Conservation (phyloP, 345 rosid species). For the Pistacia atlantica region DNA sequence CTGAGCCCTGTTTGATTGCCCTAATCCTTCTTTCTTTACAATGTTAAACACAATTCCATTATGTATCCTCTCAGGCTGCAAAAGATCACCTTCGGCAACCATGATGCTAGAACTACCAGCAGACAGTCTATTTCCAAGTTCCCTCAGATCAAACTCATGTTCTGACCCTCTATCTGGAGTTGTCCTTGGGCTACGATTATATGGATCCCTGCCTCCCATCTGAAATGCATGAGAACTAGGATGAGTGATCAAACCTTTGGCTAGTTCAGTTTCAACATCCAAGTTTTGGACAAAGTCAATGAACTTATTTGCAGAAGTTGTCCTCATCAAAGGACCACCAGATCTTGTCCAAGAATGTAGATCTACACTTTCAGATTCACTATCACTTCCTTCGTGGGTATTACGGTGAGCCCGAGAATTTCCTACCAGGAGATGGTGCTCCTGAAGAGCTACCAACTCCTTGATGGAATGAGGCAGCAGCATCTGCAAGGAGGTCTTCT, state of each 20-base stretch:
- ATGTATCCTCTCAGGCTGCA: slow-evolving; percentile 69
- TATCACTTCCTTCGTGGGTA: slow-evolving; percentile 76
- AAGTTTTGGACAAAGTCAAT: slow-evolving; percentile 76
- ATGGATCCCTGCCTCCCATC: slow-evolving; percentile 48
- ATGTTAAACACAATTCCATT: slow-evolving; percentile 79
- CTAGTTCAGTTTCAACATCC: slow-evolving; percentile 54
- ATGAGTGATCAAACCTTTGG: slow-evolving; percentile 48
- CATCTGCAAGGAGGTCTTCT: slow-evolving; percentile 55
- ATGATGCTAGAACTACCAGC: slow-evolving; percentile 50
- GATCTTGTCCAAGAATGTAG: slow-evolving; percentile 89
- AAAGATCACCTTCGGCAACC: slow-evolving; percentile 80
- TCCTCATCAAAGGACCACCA: slow-evolving; percentile 98
- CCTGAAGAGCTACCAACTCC: slow-evolving; percentile 45
- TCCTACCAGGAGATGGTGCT: slow-evolving; percentile 46
- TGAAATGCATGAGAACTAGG: slow-evolving; percentile 44
- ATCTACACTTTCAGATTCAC: slow-evolving; percentile 78
- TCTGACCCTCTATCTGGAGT: slow-evolving; percentile 52
- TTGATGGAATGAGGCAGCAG: slow-evolving; percentile 44
- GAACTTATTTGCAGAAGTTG: slow-evolving; percentile 82
- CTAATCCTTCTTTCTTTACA: slow-evolving; percentile 64
- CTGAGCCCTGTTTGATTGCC: slow-evolving; percentile 35
- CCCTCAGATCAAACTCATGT: slow-evolving; percentile 45
- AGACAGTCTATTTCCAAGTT: slow-evolving; percentile 34
- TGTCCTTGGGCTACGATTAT: slow-evolving; percentile 39
- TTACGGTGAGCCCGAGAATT: slow-evolving; percentile 33